Percentiles rank a stretch among this genome's conserved stretches.
phyloP scores from a whole-genome alignment of 2,329 filamentous ascomycete genomes.

The Dactylellina leptospora region DNA sequence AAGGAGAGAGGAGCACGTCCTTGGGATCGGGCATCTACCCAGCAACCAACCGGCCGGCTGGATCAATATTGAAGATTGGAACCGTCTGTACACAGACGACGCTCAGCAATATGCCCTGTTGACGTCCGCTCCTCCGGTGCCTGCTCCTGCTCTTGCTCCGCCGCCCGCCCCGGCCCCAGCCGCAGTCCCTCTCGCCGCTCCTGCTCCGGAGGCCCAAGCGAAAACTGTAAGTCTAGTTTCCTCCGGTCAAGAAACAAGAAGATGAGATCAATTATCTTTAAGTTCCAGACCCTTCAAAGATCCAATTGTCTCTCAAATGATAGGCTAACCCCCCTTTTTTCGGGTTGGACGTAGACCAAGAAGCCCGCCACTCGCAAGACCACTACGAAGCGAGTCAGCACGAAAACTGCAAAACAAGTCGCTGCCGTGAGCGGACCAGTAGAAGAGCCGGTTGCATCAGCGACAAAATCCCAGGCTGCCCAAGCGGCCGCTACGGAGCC shows the following conservation, averaged over 20 bases:
- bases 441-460: conserved; percentile 14
- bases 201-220: conserved; percentile 16
- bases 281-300: no score
- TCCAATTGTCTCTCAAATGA: neutral
- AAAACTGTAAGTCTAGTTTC: conserved; percentile 45
- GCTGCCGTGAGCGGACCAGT: neutral
- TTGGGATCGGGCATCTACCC: conserved; percentile 49
- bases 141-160: conserved; percentile 14
- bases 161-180: neutral
- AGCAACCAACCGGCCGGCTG: conserved; percentile 41
- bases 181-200: neutral
- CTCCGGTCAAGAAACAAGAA: no score
- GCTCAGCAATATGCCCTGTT: conserved; percentile 22
- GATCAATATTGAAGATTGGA: conserved; percentile 50
- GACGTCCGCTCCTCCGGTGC: neutral
- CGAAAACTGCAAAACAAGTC: conserved; percentile 38
- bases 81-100: conserved; percentile 39
- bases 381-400: conserved; percentile 37
- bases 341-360: conserved; percentile 34
- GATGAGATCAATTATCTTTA: no score
- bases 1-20: conserved; percentile 37
- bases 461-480: conserved; percentile 9
- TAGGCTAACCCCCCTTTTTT: conserved; percentile 14
- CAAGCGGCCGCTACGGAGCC: conserved; percentile 7
- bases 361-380: conserved; percentile 43